Evolutionary conservation across 2,329 filamentous ascomycete species (phyloP).

Genomic region (Aspergillus hortae): DNA sequence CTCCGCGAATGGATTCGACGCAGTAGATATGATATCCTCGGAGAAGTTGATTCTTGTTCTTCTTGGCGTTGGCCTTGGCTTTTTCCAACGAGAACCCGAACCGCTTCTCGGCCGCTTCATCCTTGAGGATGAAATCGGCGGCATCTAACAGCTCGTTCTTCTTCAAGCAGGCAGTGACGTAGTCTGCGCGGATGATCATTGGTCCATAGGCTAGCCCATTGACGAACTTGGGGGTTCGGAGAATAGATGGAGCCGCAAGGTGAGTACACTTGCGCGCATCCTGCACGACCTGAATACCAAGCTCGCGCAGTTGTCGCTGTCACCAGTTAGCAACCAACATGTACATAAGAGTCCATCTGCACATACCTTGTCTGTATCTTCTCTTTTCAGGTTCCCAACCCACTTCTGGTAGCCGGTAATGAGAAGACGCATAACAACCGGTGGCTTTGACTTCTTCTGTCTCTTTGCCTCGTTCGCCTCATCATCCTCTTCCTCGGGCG

Average conservation of each 20-base stretch:
- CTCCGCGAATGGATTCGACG: constrained; percentile 73
- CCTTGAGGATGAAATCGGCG: constrained; percentile 65
- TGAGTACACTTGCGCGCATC: constrained; percentile 77
- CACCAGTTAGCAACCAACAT: neutral
- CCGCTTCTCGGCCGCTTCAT: constrained; percentile 68
- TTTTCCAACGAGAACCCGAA: constrained; percentile 67
- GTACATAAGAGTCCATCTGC: neutral
- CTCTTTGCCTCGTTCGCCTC: constrained; percentile 60
- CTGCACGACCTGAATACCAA: constrained; percentile 77
- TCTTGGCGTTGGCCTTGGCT: constrained; percentile 66
- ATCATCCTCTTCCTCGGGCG: constrained; percentile 47
- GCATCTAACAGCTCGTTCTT: constrained; percentile 62
- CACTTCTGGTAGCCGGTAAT: constrained; percentile 83
- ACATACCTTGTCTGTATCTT: constrained; percentile 76
- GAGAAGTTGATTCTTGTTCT: constrained; percentile 74
- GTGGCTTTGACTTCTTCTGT: constrained; percentile 58
- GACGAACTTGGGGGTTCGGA: constrained; percentile 92
- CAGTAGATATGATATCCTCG: constrained; percentile 78
- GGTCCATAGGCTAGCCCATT: constrained; percentile 79
- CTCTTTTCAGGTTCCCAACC: constrained; percentile 68
- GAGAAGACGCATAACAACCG: constrained; percentile 70
- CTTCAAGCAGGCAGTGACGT: constrained; percentile 73
- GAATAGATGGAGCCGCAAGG: constrained; percentile 78
- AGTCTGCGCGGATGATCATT: constrained; percentile 70
- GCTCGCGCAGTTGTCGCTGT: constrained; percentile 73